These are phyloP conservation scores for Termitomyces sp. DNA, from an alignment of 768 basidiomycete species.

Conservation along the genomic window DNA sequence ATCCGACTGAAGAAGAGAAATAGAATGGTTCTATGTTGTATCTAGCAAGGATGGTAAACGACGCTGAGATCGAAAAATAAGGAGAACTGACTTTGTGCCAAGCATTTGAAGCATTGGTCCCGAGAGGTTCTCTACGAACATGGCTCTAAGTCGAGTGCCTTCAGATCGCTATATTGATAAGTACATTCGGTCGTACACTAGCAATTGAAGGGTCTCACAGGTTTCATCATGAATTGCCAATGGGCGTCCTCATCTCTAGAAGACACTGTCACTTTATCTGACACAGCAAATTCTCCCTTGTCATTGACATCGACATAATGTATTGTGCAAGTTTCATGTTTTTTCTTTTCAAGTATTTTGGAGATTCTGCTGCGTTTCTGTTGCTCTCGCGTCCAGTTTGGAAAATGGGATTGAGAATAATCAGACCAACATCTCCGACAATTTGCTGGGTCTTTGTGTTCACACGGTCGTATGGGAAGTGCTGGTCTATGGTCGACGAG, in stretches of 20 bases:
- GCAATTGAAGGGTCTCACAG: constrained; percentile 20
- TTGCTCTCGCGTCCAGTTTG: constrained; percentile 49
- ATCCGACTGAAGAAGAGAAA: constrained; percentile 56
- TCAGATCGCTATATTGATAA: constrained; percentile 18
- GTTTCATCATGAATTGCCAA: constrained; percentile 27
- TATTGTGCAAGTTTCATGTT: constrained; percentile 23
- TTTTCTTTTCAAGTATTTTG: constrained; percentile 18
- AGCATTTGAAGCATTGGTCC: constrained; percentile 51
- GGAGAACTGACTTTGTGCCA: constrained; percentile 33
- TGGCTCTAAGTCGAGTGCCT: constrained; percentile 37
- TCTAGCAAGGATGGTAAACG: constrained; percentile 14
- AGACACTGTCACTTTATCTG: constrained; percentile 17
- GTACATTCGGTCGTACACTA: background rate
- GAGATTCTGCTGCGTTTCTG: constrained; percentile 32
- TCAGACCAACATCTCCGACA: constrained; percentile 27
- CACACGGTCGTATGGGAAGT: constrained; percentile 15
- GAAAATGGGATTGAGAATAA: constrained; percentile 50
- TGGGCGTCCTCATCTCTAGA: constrained; percentile 19
- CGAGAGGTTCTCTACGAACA: constrained; percentile 48
- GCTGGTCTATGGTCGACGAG: constrained; percentile 15
- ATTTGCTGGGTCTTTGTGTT: constrained; percentile 13
- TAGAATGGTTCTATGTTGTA: constrained; percentile 60
- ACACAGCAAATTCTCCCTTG: constrained; percentile 26
- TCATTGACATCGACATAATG: constrained; percentile 35
- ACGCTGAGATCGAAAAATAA: background rate